Base-by-base conservation (phyloP, 257 asterid species). In the Petunia axillaris region DNA sequence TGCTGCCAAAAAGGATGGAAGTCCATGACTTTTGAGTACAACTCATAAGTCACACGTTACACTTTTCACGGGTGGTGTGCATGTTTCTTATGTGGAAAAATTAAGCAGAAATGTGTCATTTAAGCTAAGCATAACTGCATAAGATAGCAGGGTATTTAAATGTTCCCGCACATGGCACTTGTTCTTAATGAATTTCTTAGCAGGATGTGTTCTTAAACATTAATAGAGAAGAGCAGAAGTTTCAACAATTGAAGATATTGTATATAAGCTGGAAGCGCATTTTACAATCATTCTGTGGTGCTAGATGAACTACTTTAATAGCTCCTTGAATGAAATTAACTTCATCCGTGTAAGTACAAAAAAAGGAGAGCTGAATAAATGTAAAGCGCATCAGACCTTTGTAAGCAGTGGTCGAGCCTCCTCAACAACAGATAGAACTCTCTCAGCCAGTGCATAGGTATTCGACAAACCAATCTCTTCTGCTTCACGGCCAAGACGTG, bases 401-500 rank as follows among this genome's bases (percentile, higher is more conserved):
- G 87, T 59, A 86, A 96, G 96, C 81, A 96, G 90, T 2, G 98
- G 99, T 4, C 87, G 94, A 3, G 98, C 91, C 85, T 93, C 99
- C 86, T 90, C 95, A 80, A 96, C 79, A 77, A 91, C 97, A 80
- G 85, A 68, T 50, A 97, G 86, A 88, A 91, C 94, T 79, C 94
- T 88, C 78, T 91, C 90, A 84, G 95, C 97, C 87, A 96, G 80
- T 11, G 93, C 81, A 81, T 82, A 96, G 60, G 98, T 81, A 70
- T 96, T 96, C 6, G 90, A 75, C 62, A 96, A 84, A 55, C 99
- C 98, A 77, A 96, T 93, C 81, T 83, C 91, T 87, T 96, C 98
- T 83, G 91, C 89, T 81, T 94, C 98, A 53, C 97, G 97, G 3
- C 99, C 99, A 83, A 96, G 87, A 83, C 98, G 98, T 43, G 99